Conservation (phyloP, 2,329 filamentous ascomycete genomes). For the Aspergillus alliaceus region DNA sequence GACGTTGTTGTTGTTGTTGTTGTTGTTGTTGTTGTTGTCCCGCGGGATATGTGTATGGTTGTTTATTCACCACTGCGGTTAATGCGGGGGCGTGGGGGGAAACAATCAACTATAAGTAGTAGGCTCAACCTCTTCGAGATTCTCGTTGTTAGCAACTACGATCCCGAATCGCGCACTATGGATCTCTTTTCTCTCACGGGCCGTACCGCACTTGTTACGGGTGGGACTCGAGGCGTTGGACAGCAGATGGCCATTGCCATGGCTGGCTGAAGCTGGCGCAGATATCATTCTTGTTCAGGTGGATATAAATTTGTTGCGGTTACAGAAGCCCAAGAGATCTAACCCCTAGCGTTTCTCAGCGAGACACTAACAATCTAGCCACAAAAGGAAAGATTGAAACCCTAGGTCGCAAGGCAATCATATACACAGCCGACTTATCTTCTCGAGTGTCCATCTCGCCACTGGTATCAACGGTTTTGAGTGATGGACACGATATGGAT, state of each 20-base stretch:
- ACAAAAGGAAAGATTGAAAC: conserved; percentile 26
- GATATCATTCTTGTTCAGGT: conserved; percentile 31
- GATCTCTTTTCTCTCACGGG: conserved; percentile 23
- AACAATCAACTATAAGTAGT: not conserved
- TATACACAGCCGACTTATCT: conserved; percentile 37
- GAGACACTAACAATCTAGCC: conserved; percentile 17
- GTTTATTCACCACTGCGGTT: not conserved
- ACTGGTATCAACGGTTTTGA: conserved; percentile 29
- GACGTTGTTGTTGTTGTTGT: no score
- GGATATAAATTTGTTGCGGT: not conserved
- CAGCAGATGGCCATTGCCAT: conserved; percentile 36
- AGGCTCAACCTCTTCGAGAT: not conserved
- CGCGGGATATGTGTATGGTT: not conserved
- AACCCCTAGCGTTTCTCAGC: not conserved
- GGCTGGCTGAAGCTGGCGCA: conserved; percentile 38
- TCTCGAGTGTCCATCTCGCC: conserved; percentile 29
- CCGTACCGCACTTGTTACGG: conserved; percentile 36
- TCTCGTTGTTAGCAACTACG: not conserved
- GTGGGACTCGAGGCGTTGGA: conserved; percentile 39
- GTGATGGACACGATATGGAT: conserved; percentile 57
- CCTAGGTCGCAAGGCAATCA: conserved; percentile 33
- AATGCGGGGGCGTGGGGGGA: conserved; percentile 7
- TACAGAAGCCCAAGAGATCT: not conserved
- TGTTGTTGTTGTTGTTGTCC: no score
- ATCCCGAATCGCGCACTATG: conserved; percentile 1